Base-by-base conservation (phyloP, 495 filamentous ascomycete genomes). In the Chaetomium tenue region DNA sequence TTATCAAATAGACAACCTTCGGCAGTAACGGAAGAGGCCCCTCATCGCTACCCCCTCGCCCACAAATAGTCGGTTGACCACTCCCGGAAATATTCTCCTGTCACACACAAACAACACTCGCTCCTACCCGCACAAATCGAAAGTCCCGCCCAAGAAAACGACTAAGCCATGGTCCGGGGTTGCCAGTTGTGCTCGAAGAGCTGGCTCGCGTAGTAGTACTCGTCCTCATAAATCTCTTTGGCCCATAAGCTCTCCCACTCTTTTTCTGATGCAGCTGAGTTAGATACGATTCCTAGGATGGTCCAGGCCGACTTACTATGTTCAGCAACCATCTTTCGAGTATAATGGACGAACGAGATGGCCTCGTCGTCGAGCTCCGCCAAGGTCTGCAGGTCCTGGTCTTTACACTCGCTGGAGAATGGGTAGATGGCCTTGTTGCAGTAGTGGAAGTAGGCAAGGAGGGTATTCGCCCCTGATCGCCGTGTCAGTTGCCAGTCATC, bases 401-500 rank as follows among this genome's bases (percentile, higher is more conserved):
- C 80, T 63, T 77, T 80, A 70, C 79, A 83, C 40, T 81, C 76
- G 12, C 68, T 51, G 3, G 80, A 81, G 69, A 83, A 83, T 28
- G 80, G 80, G 58, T 79, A 77, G 59, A 78, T 70, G 30, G 76
- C 82, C 70, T 84, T 85, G 69, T 83, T 86, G 70, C 79, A 82
- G 74, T 85, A 83, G 73, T 87, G 84, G 52, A 83, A 87, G 68
- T 86, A 83, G 28, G 80, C 78, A 11, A 87, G 72, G 44, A 87
- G 70, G 59, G 84, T 83, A 63, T 86, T 85, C 23, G 84, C 84
- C 20, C 83, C 83, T 78, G 39, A n/a, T n/a, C 6, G 9, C 26
- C 26, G 22, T 15, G 59, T 74, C 52, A 66, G 54, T 28, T 26
- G 25, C 37, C 5, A 23, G 25, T 2, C 39, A 22, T 42, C 28